Evolutionary conservation across 1,139 yeast genomes (phyloP), one percentile per base, ranked within the genome.

Genomic region (Suhomyces bribrorum): DNA sequence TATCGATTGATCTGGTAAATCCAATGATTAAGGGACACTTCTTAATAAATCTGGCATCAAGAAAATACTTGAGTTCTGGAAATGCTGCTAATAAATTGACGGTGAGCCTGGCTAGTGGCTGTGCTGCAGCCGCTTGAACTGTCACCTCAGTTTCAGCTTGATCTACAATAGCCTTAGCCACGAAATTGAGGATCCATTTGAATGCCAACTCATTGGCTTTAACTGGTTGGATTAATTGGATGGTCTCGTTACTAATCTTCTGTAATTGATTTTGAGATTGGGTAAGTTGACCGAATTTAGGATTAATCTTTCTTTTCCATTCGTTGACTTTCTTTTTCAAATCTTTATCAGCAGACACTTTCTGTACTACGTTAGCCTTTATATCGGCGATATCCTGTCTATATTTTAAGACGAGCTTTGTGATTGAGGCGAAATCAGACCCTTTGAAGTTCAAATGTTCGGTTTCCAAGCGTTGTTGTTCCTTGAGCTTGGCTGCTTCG

Each of bases 131-230:
- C 1, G 95, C 81, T 44, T 84, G 79, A 0, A 86, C 95, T 5
- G 86, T 75, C 9, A 88, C 90, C 61, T 92, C 98, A 0, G 95
- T 79, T 61, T 89, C 97, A 1, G 97, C 95, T 62, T 94, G 98
- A 28, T 86, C 81, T 1, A 92, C 86, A 2, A 89, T 65, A 2
- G 94, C 86, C 56, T 92, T 92, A 7, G 96, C 85, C 26, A 85
- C 75, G 53, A 83, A 85, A 55, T 92, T 92, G 26, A 89, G 63
- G 11, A 84, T 73, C 89, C 95, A 90, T 28, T 74, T 62, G 53
- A 68, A 83, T 0, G 82, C 84, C 12, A 83, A 56, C 1, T 71
- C 73, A 40, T 73, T 61, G 1, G 47, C 37, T 36, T 69, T 66
- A 0, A 85, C 75, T 20, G 73, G 68, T 4, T 57, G 59, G 9